Base-by-base conservation (phyloP, 1,284 basidiomycete genomes). In the Cutaneotrichosporon cutaneum region DNA sequence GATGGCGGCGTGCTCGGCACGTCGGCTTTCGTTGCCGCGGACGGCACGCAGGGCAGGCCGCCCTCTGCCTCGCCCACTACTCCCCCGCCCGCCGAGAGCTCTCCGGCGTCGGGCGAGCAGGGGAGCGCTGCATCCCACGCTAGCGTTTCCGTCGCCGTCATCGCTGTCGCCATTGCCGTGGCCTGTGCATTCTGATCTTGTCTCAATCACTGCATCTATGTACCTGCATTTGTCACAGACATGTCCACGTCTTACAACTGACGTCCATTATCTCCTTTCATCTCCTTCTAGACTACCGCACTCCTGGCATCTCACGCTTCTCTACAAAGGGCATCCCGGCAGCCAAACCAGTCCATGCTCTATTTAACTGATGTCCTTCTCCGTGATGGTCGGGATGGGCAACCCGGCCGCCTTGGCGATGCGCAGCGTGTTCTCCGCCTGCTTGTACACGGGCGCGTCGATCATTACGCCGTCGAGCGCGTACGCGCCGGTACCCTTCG, bases 391-490 rank as follows among this genome's bases (percentile, higher is more conserved):
- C 5, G 89, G 88, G 55, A 91, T 86, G 13, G 81, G 70, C 56
- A 90, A 75, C 0, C 86, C 85, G 4, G 89, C 89, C 33, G 85
- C 83, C 62, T 80, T 77, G 0, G 90, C 90, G 55, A 86, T 80
- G 0, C 80, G 77, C 35, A 94, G 81, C 6, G 84, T 84, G 54
- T 85, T 86, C 70, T 86, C 82, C 2, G 91, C 54, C 54, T 58
- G 56, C 75, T 91, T 90, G 61, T 94, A 82, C 88, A 95, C 90
- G 0, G 93, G 92, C 8, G 90, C 90, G 77, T 97, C 94, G 56
- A 97, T 92, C 92, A 94, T 94, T 72, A 88, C 87, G 53, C 80
- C 80, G 54, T 86, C 82, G 26, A 90, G 81, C 0, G 85, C 86
- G 58, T 87, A 85, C 1, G 89, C 88, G 4, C 89, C 88, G 57